phyloP scores from a whole-genome alignment of 352 stramenopile species.

The Globisporangium ultimum region DNA sequence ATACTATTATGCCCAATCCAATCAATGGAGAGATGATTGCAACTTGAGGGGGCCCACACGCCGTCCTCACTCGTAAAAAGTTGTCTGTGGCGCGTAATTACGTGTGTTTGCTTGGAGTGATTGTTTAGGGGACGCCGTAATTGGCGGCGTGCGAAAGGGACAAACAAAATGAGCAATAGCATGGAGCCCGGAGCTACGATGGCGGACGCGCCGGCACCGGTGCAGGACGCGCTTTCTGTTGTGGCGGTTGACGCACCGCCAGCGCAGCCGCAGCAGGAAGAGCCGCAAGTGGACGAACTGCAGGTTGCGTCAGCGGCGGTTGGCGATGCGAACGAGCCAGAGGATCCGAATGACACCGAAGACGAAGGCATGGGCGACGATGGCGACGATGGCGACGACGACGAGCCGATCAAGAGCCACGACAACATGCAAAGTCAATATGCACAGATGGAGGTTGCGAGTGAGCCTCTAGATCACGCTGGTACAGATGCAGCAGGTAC shows the following conservation, averaged over 20 bases:
- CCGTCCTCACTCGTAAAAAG: not conserved
- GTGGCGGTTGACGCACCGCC: not conserved
- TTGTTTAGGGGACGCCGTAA: too few species aligned
- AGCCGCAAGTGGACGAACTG: too few species aligned
- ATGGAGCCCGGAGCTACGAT: not conserved
- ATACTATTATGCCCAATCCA: too few species aligned
- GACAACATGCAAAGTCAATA: too few species aligned
- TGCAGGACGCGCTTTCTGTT: not conserved
- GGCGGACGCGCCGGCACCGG: too few species aligned
- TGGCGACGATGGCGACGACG: not conserved
- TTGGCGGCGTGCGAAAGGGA: too few species aligned
- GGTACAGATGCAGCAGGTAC: too few species aligned
- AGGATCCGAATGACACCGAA: slow-evolving; percentile 4
- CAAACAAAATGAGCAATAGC: not conserved
- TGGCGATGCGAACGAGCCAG: not conserved
- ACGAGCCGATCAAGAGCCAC: not conserved
- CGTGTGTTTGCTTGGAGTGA: too few species aligned
- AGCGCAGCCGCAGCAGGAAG: not conserved
- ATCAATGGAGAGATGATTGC: not conserved
- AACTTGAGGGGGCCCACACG: not conserved
- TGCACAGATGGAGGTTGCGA: too few species aligned
- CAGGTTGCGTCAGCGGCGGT: not conserved
- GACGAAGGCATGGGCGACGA: not conserved
- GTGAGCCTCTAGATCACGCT: too few species aligned
- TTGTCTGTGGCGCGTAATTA: not conserved